Base-by-base conservation (phyloP, 352 stramenopile species). In the Phytophthora pistaciae region DNA sequence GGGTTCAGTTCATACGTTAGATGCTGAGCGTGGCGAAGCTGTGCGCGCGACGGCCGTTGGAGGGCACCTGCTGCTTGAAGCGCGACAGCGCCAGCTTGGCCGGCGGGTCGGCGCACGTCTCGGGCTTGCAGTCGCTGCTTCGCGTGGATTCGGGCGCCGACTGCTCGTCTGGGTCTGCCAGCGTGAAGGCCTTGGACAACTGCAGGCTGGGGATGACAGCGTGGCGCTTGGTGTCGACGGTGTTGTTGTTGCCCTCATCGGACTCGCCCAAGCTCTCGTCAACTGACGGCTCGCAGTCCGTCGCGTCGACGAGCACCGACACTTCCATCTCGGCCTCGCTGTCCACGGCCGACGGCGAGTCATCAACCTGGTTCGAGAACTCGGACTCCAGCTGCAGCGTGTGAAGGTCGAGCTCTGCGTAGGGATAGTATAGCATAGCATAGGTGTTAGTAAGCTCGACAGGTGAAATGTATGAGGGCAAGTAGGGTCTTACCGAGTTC, bases 61-160 rank as follows among this genome's bases (percentile, higher is more conserved):
- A 75, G 9, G 84, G 84, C 7, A 90, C 69, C 62, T 88, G 80
- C 63, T 83, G 74, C 59, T 84, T 83, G 72, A 91, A 91, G 21
- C 73, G 78, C 4, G 66, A 72, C 0, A 87, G 53, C 16, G 54
- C 67, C 31, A 65, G 56, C 27, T 84, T 83, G 5, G 56, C 57
- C 14, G 79, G 53, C 3, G 57, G 54, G 18, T 42, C 31, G 4
- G 50, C 23, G 23, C 55, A 63, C 9, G 60, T 60, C 49, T 70
- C 50, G 20, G 64, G 54, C 21, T 55, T 66, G 21, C 18, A 62
- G 53, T 79, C 68, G 40, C 52, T 57, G 40, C 44, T 54, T 13
- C 52, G 60, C 0, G 53, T n/a, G 14, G 65, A 56, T 50, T 83
- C 78, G 4, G 68, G 78, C 3, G 33, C 53, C 16, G 72, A 52